Percentiles rank a stretch among this genome's conserved stretches.
Conservation (phyloP, 2,329 filamentous ascomycete genomes). For the Xylariaceae sp. region DNA sequence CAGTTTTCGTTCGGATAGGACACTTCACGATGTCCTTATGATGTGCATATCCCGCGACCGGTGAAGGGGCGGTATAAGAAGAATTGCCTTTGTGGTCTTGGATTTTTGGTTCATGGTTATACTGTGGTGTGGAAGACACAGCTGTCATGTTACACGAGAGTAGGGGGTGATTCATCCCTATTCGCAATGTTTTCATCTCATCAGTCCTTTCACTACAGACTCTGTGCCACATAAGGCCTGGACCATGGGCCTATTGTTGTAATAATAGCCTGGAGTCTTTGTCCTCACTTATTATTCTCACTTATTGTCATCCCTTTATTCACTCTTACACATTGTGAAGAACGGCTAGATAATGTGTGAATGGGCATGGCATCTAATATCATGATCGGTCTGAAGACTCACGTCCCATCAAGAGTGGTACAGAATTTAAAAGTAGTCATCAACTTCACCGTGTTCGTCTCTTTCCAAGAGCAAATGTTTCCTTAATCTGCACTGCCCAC, state of each 20-base stretch:
- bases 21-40: not conserved
- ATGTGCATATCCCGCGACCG: not conserved
- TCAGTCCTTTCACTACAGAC: slow-evolving; percentile 8
- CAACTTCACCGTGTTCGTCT: not conserved
- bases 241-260: slow-evolving; percentile 2
- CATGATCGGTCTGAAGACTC: slow-evolving; percentile 3
- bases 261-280: slow-evolving; percentile 7
- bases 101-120: too few relatives aligned
- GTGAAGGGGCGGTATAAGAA: not conserved
- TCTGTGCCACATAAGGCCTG: slow-evolving; percentile 4
- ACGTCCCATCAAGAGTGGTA: not conserved
- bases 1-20: not conserved
- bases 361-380: slow-evolving; percentile 5
- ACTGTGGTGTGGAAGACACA: not conserved
- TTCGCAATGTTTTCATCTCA: not conserved
- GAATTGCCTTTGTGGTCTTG: not conserved
- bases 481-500: not conserved
- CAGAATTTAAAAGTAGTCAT: not conserved
- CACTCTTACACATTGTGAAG: slow-evolving; percentile 1
- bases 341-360: slow-evolving; percentile 3
- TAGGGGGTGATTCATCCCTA: slow-evolving; percentile 1
- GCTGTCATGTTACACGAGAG: not conserved
- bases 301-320: not conserved
- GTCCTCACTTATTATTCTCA: not conserved
- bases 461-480: not conserved